Evolutionary conservation across 2,329 filamentous ascomycete genomes (phyloP), one percentile per base, ranked within the genome.

Genomic region (Parasarocladium wereldwijsianum): DNA sequence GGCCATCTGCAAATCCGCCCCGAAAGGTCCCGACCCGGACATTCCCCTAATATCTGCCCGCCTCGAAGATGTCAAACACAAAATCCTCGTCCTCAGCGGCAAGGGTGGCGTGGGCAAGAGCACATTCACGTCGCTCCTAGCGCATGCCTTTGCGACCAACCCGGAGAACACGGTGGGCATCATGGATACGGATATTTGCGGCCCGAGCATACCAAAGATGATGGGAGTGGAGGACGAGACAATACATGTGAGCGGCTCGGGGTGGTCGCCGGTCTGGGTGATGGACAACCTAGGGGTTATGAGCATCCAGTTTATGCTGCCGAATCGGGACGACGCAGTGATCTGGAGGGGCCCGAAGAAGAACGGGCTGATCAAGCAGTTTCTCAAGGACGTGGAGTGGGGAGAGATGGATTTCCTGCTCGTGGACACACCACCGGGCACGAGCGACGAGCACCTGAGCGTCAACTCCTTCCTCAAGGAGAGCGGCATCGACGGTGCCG

Each of bases 331-430:
- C 52, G 86, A 93, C 47, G 90, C 90, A 4, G 77, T 98, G 23
- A 98, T 98, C 41, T 98, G 90, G 90, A 71, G 90, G 29, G 90
- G 90, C 0, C 80, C 90, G 3, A 98, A 98, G 69, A 98, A 98
- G 68, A 98, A 96, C 46, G 90, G 90, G 0, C 58, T 98, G 34
- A 96, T 98, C 49, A 98, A 98, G 61, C 82, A 92, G 52, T 98
- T 98, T 43, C 58, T 98, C 30, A 94, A 93, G 60, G 92, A 98
- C 46, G 90, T 98, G 6, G 84, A 92, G 49, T 98, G 92, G 90
- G 90, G 90, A 8, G 81, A 92, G 36, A 62, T 96, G 52, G 90
- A 98, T 47, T 93, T 87, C 41, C 50, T 98, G 34, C 66, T 98
- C 30, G 84, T 96, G 8, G 90, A 98, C 52, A 98, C 90, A 1